Evolutionary conservation across 345 rosid genomes (phyloP).

Genomic region (Fremontodendron californicum): DNA sequence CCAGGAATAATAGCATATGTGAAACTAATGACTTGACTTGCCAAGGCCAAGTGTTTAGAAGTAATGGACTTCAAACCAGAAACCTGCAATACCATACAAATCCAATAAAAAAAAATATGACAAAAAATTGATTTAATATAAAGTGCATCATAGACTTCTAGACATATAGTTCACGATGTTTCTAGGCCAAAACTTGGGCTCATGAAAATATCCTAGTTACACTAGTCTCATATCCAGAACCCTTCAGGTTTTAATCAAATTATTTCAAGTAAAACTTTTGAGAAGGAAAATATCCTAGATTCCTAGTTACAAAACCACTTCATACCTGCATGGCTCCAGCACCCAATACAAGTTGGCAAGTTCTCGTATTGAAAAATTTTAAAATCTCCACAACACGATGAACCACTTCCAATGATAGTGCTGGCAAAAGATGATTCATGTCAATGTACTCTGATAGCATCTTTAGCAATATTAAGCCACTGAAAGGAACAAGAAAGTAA

Average conservation of each 20-base stretch:
- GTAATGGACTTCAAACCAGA: constrained; percentile 97
- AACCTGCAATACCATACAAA: constrained; percentile 48
- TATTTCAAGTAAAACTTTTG: background rate
- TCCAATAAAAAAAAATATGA: background rate
- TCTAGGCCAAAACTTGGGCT: background rate
- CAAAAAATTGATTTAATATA: background rate
- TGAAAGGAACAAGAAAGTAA: constrained; percentile 31
- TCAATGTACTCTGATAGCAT: constrained; percentile 95
- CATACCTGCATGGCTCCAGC: constrained; percentile 99
- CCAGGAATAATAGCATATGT: constrained; percentile 85
- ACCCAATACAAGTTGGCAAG: constrained; percentile 96
- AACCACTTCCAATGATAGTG: constrained; percentile 82
- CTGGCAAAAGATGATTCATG: constrained; percentile 76
- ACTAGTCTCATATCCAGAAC: background rate
- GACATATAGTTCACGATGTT: background rate
- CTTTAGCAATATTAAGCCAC: constrained; percentile 96
- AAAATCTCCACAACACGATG: constrained; percentile 90
- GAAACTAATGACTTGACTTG: constrained; percentile 96
- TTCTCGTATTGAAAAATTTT: constrained; percentile 91
- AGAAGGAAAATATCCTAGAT: background rate
- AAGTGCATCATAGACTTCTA: background rate
- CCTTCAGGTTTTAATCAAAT: background rate
- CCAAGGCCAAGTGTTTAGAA: constrained; percentile 93
- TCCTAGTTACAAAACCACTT: background rate
- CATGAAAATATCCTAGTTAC: background rate